A percentile compares a stretch with the other conserved stretches of the same genome.
Conservation (phyloP, 495 filamentous ascomycete genomes). For the Aspergillus mulundensis region DNA sequence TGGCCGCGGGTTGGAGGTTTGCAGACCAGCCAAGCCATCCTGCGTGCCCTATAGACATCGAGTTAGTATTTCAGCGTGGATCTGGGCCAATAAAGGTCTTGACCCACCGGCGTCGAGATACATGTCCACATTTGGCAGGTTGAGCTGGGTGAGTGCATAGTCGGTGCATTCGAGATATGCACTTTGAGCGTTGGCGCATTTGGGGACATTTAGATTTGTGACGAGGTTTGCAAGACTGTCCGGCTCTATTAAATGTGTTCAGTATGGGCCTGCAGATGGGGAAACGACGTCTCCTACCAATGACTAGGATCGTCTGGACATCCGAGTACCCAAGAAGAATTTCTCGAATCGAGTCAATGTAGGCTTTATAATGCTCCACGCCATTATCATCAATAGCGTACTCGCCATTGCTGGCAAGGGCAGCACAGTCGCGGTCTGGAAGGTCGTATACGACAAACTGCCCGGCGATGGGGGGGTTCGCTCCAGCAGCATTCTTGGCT, state of each 20-base stretch:
- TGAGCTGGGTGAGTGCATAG: constrained; percentile 68
- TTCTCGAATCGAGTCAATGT: constrained; percentile 58
- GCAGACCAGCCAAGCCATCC: constrained; percentile 83
- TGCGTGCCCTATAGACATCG: constrained; percentile 29
- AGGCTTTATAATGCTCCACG: constrained; percentile 61
- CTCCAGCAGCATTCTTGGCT: constrained; percentile 52
- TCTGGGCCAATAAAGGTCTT: too few relatives aligned
- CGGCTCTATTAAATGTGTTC: constrained; percentile 52
- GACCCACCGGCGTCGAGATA: constrained; percentile 69
- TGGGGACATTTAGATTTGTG: constrained; percentile 61
- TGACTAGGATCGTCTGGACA: constrained; percentile 40
- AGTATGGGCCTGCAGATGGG: constrained; percentile 38
- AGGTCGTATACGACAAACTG: constrained; percentile 73
- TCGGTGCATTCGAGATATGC: constrained; percentile 67
- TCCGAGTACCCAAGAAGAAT: constrained; percentile 28
- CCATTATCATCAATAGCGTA: constrained; percentile 56
- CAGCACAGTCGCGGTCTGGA: constrained; percentile 74
- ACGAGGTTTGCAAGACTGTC: constrained; percentile 78
- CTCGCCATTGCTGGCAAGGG: constrained; percentile 74
- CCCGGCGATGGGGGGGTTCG: constrained; percentile 40
- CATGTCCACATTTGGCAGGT: constrained; percentile 76
- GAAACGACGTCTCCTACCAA: constrained; percentile 34
- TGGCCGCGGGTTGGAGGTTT: constrained; percentile 68
- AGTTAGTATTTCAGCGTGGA: too few relatives aligned
- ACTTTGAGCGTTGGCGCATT: constrained; percentile 58